Base-by-base conservation (phyloP, 495 filamentous ascomycete species). In the Talaromyces thailandensis region DNA sequence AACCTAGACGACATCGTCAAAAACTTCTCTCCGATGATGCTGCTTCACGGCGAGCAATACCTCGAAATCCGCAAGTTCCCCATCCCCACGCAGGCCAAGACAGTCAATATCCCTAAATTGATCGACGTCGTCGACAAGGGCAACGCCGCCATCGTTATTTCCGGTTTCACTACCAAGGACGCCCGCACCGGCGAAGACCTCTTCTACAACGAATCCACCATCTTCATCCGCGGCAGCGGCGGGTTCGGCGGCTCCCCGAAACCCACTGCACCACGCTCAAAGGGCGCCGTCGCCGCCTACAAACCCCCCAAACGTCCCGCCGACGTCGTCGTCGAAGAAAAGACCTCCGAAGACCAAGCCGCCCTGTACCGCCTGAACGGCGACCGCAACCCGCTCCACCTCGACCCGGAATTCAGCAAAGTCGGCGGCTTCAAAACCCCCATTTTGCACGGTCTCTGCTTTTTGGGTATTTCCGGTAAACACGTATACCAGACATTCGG, bases 11-110 rank as follows among this genome's bases (percentile, higher is more conserved):
- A 96, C 25, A 78, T 98, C 64, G 86, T 98, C 48, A 91, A 92
- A 70, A 91, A 98, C 78, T 98, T 96, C 83, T 89, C 84, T 5
- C 93, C 93, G 65, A 98, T 97, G 95, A 96, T 98, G 93, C 86
- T 98, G 57, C 87, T 98, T 21, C 94, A 98, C 81, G 94, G 94
- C 69, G 94, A 98, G 79, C 94, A 98, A 78, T 98, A 93, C 82
- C 90, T 98, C 66, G 95, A 98, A 74, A 84, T 98, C 71, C 87
- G 87, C 71, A 90, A 93, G 74, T 96, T 85, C 79, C 94, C 95
- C 56, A 92, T 98, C 74, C 94, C 95, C 31, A 98, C 94, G 57
- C 81, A 86, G 55, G 91, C 83, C 55, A 88, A 85, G 43, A 87
- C 95, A 40, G 74, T 92, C 70, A 92, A 88, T 65, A 89, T 88